Base-by-base conservation (phyloP, 2,329 filamentous ascomycete species). In the Talaromyces sp. region DNA sequence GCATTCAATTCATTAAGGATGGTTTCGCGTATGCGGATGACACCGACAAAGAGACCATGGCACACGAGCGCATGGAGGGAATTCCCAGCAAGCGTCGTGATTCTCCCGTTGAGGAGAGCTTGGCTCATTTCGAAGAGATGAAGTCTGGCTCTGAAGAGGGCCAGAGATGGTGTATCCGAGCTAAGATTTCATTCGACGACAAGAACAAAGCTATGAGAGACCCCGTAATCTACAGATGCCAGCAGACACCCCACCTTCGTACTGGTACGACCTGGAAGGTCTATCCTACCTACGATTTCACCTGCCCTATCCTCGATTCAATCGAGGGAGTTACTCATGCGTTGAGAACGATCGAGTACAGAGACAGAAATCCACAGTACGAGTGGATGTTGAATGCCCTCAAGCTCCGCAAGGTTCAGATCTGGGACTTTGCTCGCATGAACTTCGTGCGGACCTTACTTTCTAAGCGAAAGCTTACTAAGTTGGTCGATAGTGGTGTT, bases 151-250 rank as follows among this genome's bases (percentile, higher is more conserved):
- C 88, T 2, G 86, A 90, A 58, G 88, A 93, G 77, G 95, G 95
- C 66, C 80, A 88, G 58, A 87, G 85, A 74, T 93, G 94, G 87
- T 97, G 92, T 80, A 96, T 99, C 70, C 90, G 95, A 67, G 95
- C 95, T 65, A 97, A 96, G 84, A 91, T 98, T 71, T 94, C 92
- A 1, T 87, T 91, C 71, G 91, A 96, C 77, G 90, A 95, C 80
- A 90, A 90, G 69, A 98, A 99, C 83, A 96, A 96, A 80, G 92
- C 95, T 62, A 89, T 98, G 86, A 87, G 95, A 69, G 95, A 99
- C 77, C 95, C 95, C 13, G 93, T 98, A 78, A 96, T 99, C 77
- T 98, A 97, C 84, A 89, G 95, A 70, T 97, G 93, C 86, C 97
- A 96, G 73, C 83, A 86, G 6, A 75, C 84, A 58, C 77, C 82